phyloP scores from a whole-genome alignment of 139 green algal species.

The Haematococcus lacustris region DNA sequence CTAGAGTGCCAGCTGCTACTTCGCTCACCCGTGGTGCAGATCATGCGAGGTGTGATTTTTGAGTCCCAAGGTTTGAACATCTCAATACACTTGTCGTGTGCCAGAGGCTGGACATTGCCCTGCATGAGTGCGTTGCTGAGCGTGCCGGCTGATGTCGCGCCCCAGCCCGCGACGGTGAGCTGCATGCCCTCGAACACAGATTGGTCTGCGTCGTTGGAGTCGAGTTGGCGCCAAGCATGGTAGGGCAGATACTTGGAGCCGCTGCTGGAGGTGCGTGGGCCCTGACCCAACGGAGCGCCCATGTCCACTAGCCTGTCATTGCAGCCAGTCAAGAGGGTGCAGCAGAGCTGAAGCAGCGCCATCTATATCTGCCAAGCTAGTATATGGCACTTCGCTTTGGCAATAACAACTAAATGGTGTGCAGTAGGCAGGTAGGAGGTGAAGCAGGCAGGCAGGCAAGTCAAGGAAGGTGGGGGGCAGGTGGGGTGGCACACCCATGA shows the following conservation, averaged over 20 bases:
- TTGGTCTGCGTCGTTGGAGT: neutral
- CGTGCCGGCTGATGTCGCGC: constrained; percentile 10
- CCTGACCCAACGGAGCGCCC: neutral
- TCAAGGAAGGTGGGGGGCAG: too few relatives aligned
- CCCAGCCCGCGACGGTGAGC: constrained; percentile 15
- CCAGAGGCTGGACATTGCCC: constrained; percentile 1
- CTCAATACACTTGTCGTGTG: neutral
- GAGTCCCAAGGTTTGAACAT: constrained; percentile 17
- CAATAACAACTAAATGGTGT: too few relatives aligned
- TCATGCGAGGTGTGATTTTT: constrained; percentile 8
- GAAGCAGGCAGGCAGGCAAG: too few relatives aligned
- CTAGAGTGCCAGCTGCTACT: too few relatives aligned
- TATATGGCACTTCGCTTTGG: neutral
- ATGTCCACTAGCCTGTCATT: too few relatives aligned
- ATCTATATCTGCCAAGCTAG: neutral
- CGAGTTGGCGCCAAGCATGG: neutral
- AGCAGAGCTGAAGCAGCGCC: neutral
- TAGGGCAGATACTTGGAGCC: neutral
- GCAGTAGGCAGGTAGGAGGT: too few relatives aligned
- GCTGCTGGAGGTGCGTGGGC: neutral
- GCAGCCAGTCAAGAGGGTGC: neutral
- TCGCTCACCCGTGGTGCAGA: constrained; percentile 13
- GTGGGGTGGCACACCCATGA: too few relatives aligned
- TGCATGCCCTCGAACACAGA: neutral
- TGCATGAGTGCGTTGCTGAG: constrained; percentile 1